phyloP scores from a whole-genome alignment of 164 flowering plant genomes.

The Liriodendron chinense region DNA sequence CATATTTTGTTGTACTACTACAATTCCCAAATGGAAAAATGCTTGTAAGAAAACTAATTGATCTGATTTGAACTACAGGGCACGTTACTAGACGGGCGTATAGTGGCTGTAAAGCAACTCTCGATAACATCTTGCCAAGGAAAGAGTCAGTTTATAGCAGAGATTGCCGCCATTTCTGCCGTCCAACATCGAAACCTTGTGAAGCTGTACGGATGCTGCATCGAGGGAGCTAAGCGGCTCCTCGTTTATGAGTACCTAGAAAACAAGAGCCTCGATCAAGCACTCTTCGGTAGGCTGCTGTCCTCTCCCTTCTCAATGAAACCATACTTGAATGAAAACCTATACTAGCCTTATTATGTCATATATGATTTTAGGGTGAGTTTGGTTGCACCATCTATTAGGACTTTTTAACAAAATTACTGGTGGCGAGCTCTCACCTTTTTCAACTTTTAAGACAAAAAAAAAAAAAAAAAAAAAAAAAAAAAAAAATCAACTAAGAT shows the following conservation, averaged over 20 bases:
- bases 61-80: conserved; percentile 34
- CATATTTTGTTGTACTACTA: no score
- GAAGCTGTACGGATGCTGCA: conserved; percentile 78
- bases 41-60: neutral
- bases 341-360: no score
- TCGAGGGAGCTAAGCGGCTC: conserved; percentile 56
- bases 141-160: conserved; percentile 67
- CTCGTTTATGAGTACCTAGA: conserved; percentile 78
- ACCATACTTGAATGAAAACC: neutral
- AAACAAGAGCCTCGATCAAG: conserved; percentile 76
- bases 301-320: no score
- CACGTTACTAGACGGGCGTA: conserved; percentile 54
- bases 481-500: no score
- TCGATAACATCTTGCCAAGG: conserved; percentile 70
- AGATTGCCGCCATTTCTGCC: conserved; percentile 77
- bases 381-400: no score
- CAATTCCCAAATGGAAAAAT: no score
- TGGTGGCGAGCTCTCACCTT: no score
- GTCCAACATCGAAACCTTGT: conserved; percentile 85
- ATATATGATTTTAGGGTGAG: no score
- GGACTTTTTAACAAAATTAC: no score
- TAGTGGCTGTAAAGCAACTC: conserved; percentile 72
- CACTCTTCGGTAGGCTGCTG: conserved; percentile 50
- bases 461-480: no score
- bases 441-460: no score